Conservation (phyloP, 768 basidiomycete species). For the Heimioporus sp. region DNA sequence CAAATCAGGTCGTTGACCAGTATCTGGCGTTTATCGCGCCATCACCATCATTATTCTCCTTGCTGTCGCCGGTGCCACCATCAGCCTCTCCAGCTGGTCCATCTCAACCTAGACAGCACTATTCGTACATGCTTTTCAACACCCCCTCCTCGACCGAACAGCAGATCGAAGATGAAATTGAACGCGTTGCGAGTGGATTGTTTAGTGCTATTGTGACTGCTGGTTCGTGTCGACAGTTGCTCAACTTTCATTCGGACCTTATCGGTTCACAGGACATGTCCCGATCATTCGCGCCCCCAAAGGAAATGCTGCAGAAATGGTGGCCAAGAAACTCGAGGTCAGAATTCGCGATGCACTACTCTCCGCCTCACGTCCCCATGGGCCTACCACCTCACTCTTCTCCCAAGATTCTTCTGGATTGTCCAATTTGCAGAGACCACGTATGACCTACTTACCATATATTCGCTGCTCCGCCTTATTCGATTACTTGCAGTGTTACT, state of each 20-base stretch:
- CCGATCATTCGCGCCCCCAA: conserved; percentile 93
- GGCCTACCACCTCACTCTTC: conserved; percentile 60
- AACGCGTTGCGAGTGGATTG: conserved; percentile 84
- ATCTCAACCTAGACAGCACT: conserved; percentile 38
- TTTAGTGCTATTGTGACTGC: conserved; percentile 90
- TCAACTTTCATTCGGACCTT: not conserved
- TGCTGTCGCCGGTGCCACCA: conserved; percentile 60
- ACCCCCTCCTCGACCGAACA: conserved; percentile 87
- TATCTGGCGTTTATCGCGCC: conserved; percentile 96
- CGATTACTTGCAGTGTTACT: conserved; percentile 66
- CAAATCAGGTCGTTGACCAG: conserved; percentile 83
- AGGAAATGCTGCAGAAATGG: conserved; percentile 98
- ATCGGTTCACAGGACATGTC: conserved; percentile 63
- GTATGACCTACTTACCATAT: conserved; percentile 43
- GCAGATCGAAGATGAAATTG: conserved; percentile 91
- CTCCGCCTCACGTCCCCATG: conserved; percentile 61
- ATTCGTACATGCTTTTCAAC: conserved; percentile 86
- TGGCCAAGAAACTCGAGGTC: conserved; percentile 92
- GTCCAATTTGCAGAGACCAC: conserved; percentile 82
- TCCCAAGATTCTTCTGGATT: conserved; percentile 79
- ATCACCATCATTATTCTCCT: conserved; percentile 88
- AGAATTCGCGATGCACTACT: conserved; percentile 87
- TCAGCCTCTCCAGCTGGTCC: conserved; percentile 34
- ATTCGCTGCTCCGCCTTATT: conserved; percentile 4
- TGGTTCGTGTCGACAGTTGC: conserved; percentile 46